These are phyloP conservation scores for Russula compacta DNA, from an alignment of 768 basidiomycete species.

Conservation along the genomic window DNA sequence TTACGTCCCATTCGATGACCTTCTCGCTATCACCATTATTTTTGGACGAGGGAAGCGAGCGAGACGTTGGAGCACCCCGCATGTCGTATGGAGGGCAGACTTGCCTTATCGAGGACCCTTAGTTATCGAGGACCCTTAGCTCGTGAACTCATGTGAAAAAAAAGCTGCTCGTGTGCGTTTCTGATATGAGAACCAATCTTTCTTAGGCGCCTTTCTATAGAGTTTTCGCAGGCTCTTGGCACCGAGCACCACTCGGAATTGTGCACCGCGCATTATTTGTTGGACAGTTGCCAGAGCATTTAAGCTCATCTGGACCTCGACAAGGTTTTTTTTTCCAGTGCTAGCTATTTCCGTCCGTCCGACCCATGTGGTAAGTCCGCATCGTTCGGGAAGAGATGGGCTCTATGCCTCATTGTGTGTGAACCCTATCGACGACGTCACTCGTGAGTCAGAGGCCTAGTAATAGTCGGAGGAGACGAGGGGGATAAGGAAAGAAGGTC, in stretches of 20 bases:
- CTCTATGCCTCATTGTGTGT: too few relatives aligned
- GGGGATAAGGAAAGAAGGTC: background rate
- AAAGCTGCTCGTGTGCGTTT: background rate
- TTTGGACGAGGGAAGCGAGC: background rate
- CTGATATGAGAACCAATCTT: background rate
- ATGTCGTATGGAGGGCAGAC: too few relatives aligned
- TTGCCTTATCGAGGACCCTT: too few relatives aligned
- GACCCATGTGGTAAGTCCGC: background rate
- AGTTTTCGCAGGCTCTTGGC: background rate
- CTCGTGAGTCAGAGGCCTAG: background rate
- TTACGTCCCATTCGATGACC: background rate
- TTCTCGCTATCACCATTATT: too few relatives aligned
- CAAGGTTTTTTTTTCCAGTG: background rate
- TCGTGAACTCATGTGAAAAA: background rate
- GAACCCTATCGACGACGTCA: background rate
- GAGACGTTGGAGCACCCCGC: too few relatives aligned
- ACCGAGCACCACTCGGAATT: too few relatives aligned
- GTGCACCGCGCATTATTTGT: too few relatives aligned
- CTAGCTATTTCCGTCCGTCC: background rate
- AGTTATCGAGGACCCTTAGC: background rate
- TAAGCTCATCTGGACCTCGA: background rate
- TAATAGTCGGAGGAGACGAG: background rate
- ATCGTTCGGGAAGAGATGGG: background rate
- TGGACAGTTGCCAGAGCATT: background rate
- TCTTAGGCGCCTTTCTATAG: background rate